Percentiles rank a stretch among this genome's conserved stretches.
These are phyloP conservation scores for Verbascum thapsus DNA, from an alignment of 257 asterid genomes.

Conservation along the genomic window DNA sequence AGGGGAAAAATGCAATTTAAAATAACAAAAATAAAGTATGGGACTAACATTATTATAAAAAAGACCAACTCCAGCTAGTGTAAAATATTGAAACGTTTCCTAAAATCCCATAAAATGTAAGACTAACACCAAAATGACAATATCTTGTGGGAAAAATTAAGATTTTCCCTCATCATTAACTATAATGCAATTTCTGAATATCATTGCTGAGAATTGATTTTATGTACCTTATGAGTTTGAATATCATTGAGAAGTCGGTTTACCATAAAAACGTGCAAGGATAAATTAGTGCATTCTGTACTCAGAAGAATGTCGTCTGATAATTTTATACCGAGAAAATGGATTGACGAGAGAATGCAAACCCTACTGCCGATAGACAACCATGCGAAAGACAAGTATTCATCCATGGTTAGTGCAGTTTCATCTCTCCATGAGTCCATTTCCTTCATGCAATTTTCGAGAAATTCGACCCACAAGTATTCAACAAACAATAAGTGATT, in stretches of 20 bases:
- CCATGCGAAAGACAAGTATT: constrained; percentile 32
- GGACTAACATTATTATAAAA: too few relatives aligned
- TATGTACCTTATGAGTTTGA: constrained; percentile 33
- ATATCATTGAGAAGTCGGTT: constrained; percentile 39
- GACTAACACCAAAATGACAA: too few relatives aligned
- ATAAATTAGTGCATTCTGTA: constrained; percentile 27
- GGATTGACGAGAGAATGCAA: constrained; percentile 35
- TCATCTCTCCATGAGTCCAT: constrained; percentile 28
- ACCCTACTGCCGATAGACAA: constrained; percentile 26
- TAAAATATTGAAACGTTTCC: too few relatives aligned
- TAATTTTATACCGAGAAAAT: constrained; percentile 29
- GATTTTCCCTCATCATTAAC: too few relatives aligned
- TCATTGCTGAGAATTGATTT: background rate
- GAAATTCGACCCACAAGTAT: constrained; percentile 33
- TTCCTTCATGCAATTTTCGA: constrained; percentile 31
- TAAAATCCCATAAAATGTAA: too few relatives aligned
- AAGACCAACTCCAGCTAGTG: too few relatives aligned
- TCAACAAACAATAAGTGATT: too few relatives aligned
- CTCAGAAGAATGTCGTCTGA: constrained; percentile 29
- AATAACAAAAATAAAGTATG: too few relatives aligned
- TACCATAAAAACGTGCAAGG: constrained; percentile 22
- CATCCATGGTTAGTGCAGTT: constrained; percentile 32
- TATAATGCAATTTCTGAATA: too few relatives aligned
- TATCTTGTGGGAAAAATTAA: too few relatives aligned
- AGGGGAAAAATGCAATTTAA: too few relatives aligned